Evolutionary conservation across 768 basidiomycete genomes (phyloP), one percentile per base, ranked within the genome.

Genomic region (Lactarius indigo): DNA sequence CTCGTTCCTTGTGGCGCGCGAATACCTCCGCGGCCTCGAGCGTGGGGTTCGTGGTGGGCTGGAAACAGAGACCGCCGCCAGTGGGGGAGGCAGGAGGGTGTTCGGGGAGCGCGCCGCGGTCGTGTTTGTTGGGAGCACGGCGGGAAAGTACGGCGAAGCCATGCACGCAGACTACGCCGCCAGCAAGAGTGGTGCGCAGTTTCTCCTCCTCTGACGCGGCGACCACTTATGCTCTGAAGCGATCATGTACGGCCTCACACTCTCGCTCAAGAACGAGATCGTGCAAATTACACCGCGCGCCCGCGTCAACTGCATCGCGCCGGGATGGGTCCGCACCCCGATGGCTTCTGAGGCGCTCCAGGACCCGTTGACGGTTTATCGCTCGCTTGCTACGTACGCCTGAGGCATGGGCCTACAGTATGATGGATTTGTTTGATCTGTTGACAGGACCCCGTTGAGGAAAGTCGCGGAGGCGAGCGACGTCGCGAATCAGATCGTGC

Each of bases 231-330:
- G 5, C 23, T 4, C 23, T n/a, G 1, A 23, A 88, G 88, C 84
- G 5, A 81, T 89, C 79, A 90, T 90, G 89, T 87, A 89, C 68
- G 91, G 89, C 1, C 72, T 91, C 39, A 84, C 83, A 4, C 76
- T 87, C 70, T 79, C 85, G 5, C 79, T 91, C 70, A 91, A 92
- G 77, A 92, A 91, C 74, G 90, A 92, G 76, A 90, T 91, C 62
- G 90, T 92, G 55, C 84, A 85, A 75, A 83, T 91, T 65, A 89
- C 89, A 0, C 87, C 89, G 0, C 80, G 75, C 63, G 91, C 83
- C 0, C 80, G 90, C n/a, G 89, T 91, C 3, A 91, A 91, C 69
- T 79, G 80, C 54, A 79, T 92, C 20, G 87, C 83, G 0, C 90
- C 90, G 5, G 89, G 89, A 6, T 90, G 86, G 74, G 73, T 69